Conservation (phyloP, 2,329 filamentous ascomycete species). For the Aureobasidium vineae region DNA sequence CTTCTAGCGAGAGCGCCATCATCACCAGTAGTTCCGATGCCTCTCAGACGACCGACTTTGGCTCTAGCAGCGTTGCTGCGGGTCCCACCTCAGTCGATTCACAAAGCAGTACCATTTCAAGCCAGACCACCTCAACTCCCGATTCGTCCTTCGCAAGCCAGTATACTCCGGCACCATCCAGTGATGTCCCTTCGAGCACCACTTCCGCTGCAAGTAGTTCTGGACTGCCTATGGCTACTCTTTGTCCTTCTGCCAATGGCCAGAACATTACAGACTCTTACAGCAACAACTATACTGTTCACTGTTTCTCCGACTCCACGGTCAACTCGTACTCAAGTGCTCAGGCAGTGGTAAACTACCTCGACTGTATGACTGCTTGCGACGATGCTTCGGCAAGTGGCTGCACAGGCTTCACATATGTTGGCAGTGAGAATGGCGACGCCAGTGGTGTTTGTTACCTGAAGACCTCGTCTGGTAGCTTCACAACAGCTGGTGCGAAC, state of each 20-base stretch:
- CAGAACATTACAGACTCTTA: constrained; percentile 24
- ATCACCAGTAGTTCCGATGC: background rate
- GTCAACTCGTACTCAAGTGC: constrained; percentile 23
- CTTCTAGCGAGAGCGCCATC: background rate
- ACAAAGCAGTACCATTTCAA: background rate
- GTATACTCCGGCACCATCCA: background rate
- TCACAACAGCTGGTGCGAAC: constrained; percentile 22
- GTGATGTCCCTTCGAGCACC: background rate
- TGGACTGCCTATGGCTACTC: constrained; percentile 27
- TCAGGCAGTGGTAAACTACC: constrained; percentile 20
- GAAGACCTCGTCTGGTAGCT: constrained; percentile 28
- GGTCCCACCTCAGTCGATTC: background rate
- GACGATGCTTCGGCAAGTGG: constrained; percentile 24
- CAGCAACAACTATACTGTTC: constrained; percentile 26
- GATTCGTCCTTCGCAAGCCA: background rate
- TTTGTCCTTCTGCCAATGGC: constrained; percentile 27
- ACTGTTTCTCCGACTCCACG: constrained; percentile 27
- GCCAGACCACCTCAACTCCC: background rate
- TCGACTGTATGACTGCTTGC: constrained; percentile 29
- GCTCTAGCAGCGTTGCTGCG: background rate
- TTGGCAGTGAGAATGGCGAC: constrained; percentile 24
- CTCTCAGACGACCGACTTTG: background rate
- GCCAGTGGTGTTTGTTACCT: constrained; percentile 27
- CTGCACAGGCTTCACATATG: constrained; percentile 30
- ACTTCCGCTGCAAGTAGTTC: background rate